These are phyloP conservation scores for Inga leiocalycina DNA, from an alignment of 306 rosid genomes.

Conservation along the genomic window DNA sequence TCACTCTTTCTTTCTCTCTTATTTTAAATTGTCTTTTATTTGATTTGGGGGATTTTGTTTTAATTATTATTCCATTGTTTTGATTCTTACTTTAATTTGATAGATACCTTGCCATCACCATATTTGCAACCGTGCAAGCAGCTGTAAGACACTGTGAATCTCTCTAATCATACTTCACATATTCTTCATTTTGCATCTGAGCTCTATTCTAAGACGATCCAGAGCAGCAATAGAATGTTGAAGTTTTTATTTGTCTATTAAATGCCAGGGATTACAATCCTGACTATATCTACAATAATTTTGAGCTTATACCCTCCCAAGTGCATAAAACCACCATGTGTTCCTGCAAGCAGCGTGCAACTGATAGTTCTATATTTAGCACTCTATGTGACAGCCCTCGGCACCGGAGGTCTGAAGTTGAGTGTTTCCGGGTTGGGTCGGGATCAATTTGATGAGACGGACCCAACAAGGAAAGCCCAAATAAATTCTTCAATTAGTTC, in stretches of 20 bases:
- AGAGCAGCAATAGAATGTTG: too few species aligned
- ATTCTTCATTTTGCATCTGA: too few species aligned
- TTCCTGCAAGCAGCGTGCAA: conserved; percentile 54
- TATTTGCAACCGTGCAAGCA: conserved; percentile 87
- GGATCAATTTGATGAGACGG: conserved; percentile 75
- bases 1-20: too few species aligned
- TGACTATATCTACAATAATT: conserved; percentile 76
- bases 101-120: conserved; percentile 84
- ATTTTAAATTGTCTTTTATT: too few species aligned
- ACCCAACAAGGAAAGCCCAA: conserved; percentile 47
- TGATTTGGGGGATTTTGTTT: too few species aligned
- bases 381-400: conserved; percentile 73
- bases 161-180: not conserved
- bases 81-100: too few species aligned
- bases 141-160: conserved; percentile 47
- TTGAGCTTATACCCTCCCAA: conserved; percentile 79
- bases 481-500: conserved; percentile 87
- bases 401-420: conserved; percentile 86
- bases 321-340: conserved; percentile 50
- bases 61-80: too few species aligned
- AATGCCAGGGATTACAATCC: conserved; percentile 68
- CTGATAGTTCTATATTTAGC: conserved; percentile 60
- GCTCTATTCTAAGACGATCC: not conserved
- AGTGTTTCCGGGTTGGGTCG: conserved; percentile 88
- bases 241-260: too few species aligned